A percentile compares a stretch with the other conserved stretches of the same genome.
phyloP scores from a whole-genome alignment of 768 basidiomycete genomes.

The Auriculariales sp. region DNA sequence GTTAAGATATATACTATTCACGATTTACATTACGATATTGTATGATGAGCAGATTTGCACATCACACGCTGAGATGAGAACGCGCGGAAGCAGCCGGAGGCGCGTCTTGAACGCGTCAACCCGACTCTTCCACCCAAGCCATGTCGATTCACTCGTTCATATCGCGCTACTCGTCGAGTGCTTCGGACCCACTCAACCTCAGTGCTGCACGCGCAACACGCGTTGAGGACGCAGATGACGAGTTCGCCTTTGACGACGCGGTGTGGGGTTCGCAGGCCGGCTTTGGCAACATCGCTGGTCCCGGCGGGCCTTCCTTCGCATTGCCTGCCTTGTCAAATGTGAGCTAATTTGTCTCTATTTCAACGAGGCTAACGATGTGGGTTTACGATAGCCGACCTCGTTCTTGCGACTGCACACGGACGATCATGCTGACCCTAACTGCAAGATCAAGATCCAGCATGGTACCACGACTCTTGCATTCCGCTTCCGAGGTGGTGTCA shows the following conservation, averaged over 20 bases:
- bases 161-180: constrained; percentile 47
- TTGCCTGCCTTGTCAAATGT: constrained; percentile 68
- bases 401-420: constrained; percentile 91
- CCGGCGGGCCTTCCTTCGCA: constrained; percentile 56
- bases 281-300: constrained; percentile 50
- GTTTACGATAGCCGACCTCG: constrained; percentile 51
- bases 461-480: constrained; percentile 98
- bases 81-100: too few relatives aligned
- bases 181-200: constrained; percentile 21
- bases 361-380: background rate
- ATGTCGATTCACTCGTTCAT: constrained; percentile 54
- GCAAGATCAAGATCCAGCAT: constrained; percentile 96
- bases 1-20: too few relatives aligned
- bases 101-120: background rate
- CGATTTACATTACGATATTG: too few relatives aligned
- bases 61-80: too few relatives aligned
- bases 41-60: too few relatives aligned
- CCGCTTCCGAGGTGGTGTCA: constrained; percentile 90
- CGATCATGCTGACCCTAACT: constrained; percentile 87
- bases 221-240: constrained; percentile 43
- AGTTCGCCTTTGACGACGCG: constrained; percentile 47
- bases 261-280: constrained; percentile 75
- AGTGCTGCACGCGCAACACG: constrained; percentile 36
- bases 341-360: constrained; percentile 17
- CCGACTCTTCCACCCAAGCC: background rate